Conservation (phyloP, 768 basidiomycete genomes). For the Auricularia sp. region DNA sequence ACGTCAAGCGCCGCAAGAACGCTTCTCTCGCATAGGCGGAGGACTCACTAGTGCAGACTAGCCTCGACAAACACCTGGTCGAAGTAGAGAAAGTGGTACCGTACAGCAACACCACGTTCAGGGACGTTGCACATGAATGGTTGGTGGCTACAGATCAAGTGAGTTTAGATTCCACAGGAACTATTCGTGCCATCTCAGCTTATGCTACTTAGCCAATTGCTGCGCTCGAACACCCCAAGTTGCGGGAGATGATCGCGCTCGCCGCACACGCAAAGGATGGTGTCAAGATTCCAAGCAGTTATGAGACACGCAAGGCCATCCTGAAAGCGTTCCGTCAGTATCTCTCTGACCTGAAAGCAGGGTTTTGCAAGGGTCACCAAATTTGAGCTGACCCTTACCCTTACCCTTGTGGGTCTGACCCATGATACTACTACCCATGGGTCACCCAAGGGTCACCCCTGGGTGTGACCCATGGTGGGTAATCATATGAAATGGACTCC, state of each 20-base stretch:
- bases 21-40: background rate
- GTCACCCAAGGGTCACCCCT: no score
- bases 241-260: conserved; percentile 26
- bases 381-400: no score
- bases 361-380: no score
- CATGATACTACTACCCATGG: no score
- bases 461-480: no score
- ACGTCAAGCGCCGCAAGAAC: conserved; percentile 14
- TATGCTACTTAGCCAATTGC: conserved; percentile 12
- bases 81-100: conserved; percentile 14
- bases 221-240: conserved; percentile 24
- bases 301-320: conserved; percentile 18
- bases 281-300: conserved; percentile 25
- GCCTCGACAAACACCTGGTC: conserved; percentile 20
- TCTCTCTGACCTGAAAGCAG: background rate
- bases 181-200: no score
- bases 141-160: conserved; percentile 31
- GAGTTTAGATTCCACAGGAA: no score
- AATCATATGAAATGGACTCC: no score
- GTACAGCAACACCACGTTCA: conserved; percentile 22
- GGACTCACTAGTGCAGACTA: conserved; percentile 7
- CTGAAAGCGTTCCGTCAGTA: conserved; percentile 18
- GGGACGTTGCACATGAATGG: conserved; percentile 26
- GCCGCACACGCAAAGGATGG: conserved; percentile 27
- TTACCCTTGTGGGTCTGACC: no score